Evolutionary conservation across 257 asterid species (phyloP).

Genomic region (Vinca minor): DNA sequence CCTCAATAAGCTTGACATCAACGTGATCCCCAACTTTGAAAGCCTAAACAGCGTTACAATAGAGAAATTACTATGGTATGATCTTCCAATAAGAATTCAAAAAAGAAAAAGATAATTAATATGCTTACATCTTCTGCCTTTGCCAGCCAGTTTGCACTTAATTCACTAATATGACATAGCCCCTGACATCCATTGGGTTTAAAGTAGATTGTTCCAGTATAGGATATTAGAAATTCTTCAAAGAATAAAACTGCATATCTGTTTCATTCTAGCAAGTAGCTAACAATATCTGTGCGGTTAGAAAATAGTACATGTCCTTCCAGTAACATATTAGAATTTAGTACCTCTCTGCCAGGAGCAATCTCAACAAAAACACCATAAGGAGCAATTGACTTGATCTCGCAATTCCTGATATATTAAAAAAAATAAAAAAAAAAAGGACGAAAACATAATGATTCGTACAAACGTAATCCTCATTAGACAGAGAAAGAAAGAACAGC

Average conservation of each 20-base stretch:
- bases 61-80: conserved; percentile 20
- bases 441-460: neutral
- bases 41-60: conserved; percentile 39
- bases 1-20: conserved; percentile 98
- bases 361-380: conserved; percentile 91
- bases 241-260: neutral
- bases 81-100: conserved; percentile 1
- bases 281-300: neutral
- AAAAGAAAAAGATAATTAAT: conserved; percentile 12
- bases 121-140: conserved; percentile 88
- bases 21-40: conserved; percentile 84
- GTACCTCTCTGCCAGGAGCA: conserved; percentile 97
- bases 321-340: neutral
- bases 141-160: conserved; percentile 84
- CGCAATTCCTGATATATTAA: conserved; percentile 62
- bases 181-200: conserved; percentile 42
- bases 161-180: conserved; percentile 87
- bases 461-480: neutral
- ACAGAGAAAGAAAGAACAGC: neutral
- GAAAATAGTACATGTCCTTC: neutral
- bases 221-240: neutral
- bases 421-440: too few relatives aligned
- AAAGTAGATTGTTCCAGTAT: neutral
- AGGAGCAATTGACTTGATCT: conserved; percentile 80
- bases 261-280: neutral